phyloP scores from a whole-genome alignment of 306 rosid species.

The Cicer judaicum region DNA sequence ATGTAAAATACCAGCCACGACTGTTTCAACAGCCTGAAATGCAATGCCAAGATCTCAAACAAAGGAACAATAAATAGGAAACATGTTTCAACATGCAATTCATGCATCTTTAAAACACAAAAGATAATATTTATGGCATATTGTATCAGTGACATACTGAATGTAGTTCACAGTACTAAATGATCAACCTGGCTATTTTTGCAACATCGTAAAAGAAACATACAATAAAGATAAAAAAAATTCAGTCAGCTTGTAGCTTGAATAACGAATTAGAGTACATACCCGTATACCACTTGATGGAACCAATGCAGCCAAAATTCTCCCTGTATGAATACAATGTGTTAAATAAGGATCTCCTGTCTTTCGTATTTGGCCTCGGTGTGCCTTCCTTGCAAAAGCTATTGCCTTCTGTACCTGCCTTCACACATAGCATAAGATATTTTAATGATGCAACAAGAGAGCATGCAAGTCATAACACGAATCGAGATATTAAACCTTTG shows the following conservation, averaged over 20 bases:
- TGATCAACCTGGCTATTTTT: conserved; percentile 23
- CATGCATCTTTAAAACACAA: conserved; percentile 13
- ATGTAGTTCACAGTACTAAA: conserved; percentile 13
- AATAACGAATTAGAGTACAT: conserved; percentile 43
- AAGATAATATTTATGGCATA: conserved; percentile 16
- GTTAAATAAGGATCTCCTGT: conserved; percentile 95
- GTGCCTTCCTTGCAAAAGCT: conserved; percentile 89
- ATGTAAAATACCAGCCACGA: conserved; percentile 96
- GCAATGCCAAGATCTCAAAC: conserved; percentile 37
- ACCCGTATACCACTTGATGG: conserved; percentile 88
- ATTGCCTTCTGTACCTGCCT: conserved; percentile 99
- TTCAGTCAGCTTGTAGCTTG: conserved; percentile 3
- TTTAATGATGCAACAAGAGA: conserved; percentile 54
- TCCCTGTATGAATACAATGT: conserved; percentile 91
- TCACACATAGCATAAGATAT: conserved; percentile 62
- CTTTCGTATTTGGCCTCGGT: conserved; percentile 81
- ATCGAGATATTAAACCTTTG: conserved; percentile 69
- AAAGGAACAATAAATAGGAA: conserved; percentile 33
- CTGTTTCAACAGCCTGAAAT: conserved; percentile 87
- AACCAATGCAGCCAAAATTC: conserved; percentile 88
- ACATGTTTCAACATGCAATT: conserved; percentile 14
- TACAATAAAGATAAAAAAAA: background rate
- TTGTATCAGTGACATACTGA: background rate
- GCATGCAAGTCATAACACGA: conserved; percentile 33
- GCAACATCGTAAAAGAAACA: conserved; percentile 7